Base-by-base conservation (phyloP, 768 basidiomycete genomes). In the Trametes cingulata region DNA sequence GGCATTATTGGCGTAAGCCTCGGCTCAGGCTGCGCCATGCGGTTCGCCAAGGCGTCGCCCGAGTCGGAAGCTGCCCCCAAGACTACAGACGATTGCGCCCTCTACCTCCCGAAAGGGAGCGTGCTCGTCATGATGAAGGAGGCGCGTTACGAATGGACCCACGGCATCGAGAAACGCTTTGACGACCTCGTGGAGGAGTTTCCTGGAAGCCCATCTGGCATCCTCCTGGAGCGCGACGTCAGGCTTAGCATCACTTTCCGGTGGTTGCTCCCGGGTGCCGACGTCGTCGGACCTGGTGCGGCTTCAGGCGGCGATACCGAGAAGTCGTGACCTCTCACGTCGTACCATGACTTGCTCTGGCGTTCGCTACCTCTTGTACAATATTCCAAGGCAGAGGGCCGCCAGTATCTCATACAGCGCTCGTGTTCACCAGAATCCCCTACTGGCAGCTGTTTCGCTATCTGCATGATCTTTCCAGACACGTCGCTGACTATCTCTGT, bases 1-100 rank as follows among this genome's bases (percentile, higher is more conserved):
- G 94, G 92, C 1, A 95, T 98, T 52, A 78, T 98, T 22, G 93
- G 93, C 9, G 83, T 96, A 52, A 95, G 91, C 65, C 77, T 98
- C 25, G 82, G 85, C 12, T 87, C 88, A 25, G 87, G 89, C 13
- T 91, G 87, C 50, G 88, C 85, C 14, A 95, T 96, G 93, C 79
- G 79, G 24, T 93, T 95, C 66, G 76, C 67, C 56, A 65, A 68
- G 43, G 71, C 70, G 27, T 68, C 40, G 9, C 8, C 36, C 9
- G 43, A 52, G 4, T 36, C 45, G 20, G 42, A 39, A 27, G 47
- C 29, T 35, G 52, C 61, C 49, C 52, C 56, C 40, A 47, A 17
- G 17, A 61, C 37, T 45, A 64, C 61, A 8, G 59, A 57, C 43
- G 55, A 35, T 33, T 73, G 76, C 67, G 80, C 87, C 52, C 63